Conservation (phyloP, 192 early-diverging fungal species). For the Dimargaris xerosporica region DNA sequence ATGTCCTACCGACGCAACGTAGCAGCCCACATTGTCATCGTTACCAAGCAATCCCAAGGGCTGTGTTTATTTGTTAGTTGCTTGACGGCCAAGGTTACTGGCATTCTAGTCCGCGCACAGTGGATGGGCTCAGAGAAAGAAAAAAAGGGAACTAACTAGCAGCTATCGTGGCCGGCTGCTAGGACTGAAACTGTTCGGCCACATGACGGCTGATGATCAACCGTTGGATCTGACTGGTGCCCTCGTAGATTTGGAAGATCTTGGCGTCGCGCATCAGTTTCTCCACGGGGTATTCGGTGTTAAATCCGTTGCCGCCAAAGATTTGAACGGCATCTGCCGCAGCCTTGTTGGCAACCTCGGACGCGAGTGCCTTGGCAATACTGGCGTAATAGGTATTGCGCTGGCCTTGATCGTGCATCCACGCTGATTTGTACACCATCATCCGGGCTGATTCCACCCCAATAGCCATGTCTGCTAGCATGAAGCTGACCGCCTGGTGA, state of each 20-base stretch:
- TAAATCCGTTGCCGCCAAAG: slow-evolving; percentile 84
- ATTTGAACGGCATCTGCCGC: slow-evolving; percentile 88
- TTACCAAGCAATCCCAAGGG: no score
- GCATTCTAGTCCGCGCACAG: no score
- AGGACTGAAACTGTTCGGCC: slow-evolving; percentile 37
- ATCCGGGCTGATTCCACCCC: slow-evolving; percentile 74
- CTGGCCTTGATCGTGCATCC: slow-evolving; percentile 71
- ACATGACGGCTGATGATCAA: slow-evolving; percentile 74
- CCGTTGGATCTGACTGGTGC: slow-evolving; percentile 90
- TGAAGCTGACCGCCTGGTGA: slow-evolving; percentile 85
- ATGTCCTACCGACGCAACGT: no score
- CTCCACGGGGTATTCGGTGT: slow-evolving; percentile 85
- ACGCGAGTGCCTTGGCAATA: slow-evolving; percentile 82
- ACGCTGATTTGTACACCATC: slow-evolving; percentile 75
- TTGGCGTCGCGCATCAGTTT: slow-evolving; percentile 89
- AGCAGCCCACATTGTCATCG: no score
- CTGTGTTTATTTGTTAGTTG: no score
- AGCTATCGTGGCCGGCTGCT: no score
- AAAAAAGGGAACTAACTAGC: no score
- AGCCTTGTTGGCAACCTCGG: slow-evolving; percentile 64
- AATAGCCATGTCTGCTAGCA: slow-evolving; percentile 96
- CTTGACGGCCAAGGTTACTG: no score
- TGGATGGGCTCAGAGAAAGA: no score
- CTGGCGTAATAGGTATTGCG: slow-evolving; percentile 89
- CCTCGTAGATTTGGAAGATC: slow-evolving; percentile 96